Percentiles rank a stretch among this genome's conserved stretches.
Conservation (phyloP, 2,329 filamentous ascomycete species). For the Thelonectria discophora region DNA sequence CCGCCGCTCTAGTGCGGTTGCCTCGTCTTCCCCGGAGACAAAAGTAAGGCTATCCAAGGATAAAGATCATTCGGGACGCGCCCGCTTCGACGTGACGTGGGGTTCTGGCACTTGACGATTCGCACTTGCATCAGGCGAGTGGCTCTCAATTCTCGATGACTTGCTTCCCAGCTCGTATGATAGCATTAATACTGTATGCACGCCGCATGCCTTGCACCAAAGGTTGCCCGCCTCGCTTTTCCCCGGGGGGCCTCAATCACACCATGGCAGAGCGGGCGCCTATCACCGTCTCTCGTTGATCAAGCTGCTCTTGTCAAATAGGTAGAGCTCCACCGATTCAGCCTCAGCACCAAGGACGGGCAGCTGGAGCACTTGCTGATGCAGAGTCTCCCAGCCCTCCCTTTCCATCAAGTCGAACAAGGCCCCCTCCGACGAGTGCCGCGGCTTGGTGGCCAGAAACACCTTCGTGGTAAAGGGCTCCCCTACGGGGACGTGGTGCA, state of each 20-base stretch:
- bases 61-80: background rate
- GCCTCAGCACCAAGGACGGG: conserved; percentile 55
- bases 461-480: conserved; percentile 51
- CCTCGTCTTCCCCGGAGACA: conserved; percentile 14
- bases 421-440: conserved; percentile 61
- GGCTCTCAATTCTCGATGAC: conserved; percentile 24
- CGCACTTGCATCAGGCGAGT: conserved; percentile 31
- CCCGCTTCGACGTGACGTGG: conserved; percentile 6
- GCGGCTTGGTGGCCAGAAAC: conserved; percentile 64
- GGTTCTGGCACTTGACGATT: conserved; percentile 14
- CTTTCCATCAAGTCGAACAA: conserved; percentile 58
- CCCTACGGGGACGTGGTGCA: conserved; percentile 29
- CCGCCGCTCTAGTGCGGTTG: conserved; percentile 28
- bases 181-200: conserved; percentile 16
- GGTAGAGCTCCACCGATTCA: conserved; percentile 61
- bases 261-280: conserved; percentile 21
- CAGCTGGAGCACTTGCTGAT: conserved; percentile 54
- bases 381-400: conserved; percentile 55
- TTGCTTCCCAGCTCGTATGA: conserved; percentile 19
- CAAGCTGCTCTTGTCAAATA: conserved; percentile 53
- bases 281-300: conserved; percentile 31
- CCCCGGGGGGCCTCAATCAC: conserved; percentile 18
- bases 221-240: conserved; percentile 5
- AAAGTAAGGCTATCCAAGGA: conserved; percentile 18
- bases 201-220: conserved; percentile 3